A percentile compares a stretch with the other conserved stretches of the same genome.
Evolutionary conservation across 192 early-diverging fungal species (phyloP).

Genomic region (Funneliformis geosporum): DNA sequence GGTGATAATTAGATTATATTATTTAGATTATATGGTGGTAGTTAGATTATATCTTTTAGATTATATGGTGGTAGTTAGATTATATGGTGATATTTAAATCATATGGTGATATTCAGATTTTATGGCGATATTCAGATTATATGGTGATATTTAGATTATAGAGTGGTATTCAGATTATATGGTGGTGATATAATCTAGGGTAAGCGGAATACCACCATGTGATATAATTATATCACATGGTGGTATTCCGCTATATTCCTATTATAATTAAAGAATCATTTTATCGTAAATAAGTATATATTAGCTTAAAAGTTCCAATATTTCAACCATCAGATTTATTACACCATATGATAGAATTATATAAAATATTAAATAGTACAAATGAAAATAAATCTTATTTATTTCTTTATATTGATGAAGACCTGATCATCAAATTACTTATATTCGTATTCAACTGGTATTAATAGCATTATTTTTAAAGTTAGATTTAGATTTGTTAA

Average conservation of each 20-base stretch:
- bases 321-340: neutral
- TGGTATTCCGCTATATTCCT: too few species aligned
- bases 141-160: too few species aligned
- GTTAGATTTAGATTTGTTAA: neutral
- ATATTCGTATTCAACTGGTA: neutral
- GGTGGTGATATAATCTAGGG: too few species aligned
- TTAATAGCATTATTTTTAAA: neutral
- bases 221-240: neutral
- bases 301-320: neutral
- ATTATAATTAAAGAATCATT: neutral
- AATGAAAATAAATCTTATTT: neutral
- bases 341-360: neutral
- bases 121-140: too few species aligned
- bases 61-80: too few species aligned
- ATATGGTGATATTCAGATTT: too few species aligned
- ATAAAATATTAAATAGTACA: neutral
- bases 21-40: too few species aligned
- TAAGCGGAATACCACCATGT: too few species aligned
- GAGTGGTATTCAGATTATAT: too few species aligned
- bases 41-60: too few species aligned
- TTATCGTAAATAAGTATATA: neutral
- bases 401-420: neutral
- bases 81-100: too few species aligned
- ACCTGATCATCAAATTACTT: neutral
- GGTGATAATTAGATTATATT: too few species aligned